Evolutionary conservation across 2,329 filamentous ascomycete genomes (phyloP).

Genomic region (Xylaria sp.): DNA sequence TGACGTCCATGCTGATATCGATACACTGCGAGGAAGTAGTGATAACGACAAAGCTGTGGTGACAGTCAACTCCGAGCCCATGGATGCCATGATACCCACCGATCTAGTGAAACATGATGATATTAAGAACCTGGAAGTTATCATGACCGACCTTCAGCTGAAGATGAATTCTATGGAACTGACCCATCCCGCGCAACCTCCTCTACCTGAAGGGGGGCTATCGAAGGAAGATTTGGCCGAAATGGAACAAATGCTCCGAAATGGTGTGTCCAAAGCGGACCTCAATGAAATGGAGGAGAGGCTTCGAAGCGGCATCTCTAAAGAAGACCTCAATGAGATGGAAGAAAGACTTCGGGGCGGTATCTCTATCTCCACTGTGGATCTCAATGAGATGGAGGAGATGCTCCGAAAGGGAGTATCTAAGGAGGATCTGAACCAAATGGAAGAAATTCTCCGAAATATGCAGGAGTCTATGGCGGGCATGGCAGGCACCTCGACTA

Average conservation of each 20-base stretch:
- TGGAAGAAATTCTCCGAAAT: conserved; percentile 64
- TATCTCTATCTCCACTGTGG: conserved; percentile 58
- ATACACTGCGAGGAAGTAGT: conserved; percentile 71
- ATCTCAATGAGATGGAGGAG: conserved; percentile 51
- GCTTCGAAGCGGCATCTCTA: conserved; percentile 57
- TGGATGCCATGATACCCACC: conserved; percentile 58
- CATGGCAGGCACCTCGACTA: conserved; percentile 43
- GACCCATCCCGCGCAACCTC: conserved; percentile 52
- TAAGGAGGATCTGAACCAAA: conserved; percentile 56
- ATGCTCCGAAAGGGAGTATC: conserved; percentile 31
- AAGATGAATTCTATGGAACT: conserved; percentile 84
- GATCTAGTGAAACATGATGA: conserved; percentile 74
- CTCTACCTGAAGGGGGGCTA: conserved; percentile 52
- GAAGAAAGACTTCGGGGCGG: conserved; percentile 60
- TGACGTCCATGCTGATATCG: conserved; percentile 79
- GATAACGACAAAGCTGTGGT: conserved; percentile 48
- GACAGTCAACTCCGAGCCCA: conserved; percentile 62
- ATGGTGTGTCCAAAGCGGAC: conserved; percentile 61
- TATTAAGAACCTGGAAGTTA: conserved; percentile 84
- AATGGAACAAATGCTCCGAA: conserved; percentile 63
- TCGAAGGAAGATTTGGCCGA: conserved; percentile 49
- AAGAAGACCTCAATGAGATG: conserved; percentile 53
- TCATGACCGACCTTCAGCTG: conserved; percentile 82
- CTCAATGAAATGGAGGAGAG: conserved; percentile 60
- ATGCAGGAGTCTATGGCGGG: conserved; percentile 53